phyloP scores from a whole-genome alignment of 441 rosid species.

The Kokia cookei region DNA sequence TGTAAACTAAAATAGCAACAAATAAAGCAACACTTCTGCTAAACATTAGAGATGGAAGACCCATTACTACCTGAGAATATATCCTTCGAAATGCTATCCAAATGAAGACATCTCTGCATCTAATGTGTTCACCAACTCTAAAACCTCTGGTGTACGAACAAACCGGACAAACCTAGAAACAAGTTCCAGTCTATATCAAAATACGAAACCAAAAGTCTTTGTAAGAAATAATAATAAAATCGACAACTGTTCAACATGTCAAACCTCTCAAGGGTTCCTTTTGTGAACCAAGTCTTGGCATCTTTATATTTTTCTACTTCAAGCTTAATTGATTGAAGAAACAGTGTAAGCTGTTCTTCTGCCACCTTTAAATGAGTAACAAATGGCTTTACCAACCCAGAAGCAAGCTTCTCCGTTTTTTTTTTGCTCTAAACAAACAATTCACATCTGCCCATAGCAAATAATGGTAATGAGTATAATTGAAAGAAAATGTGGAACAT shows the following conservation, averaged over 20 bases:
- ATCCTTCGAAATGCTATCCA: slow-evolving; percentile 83
- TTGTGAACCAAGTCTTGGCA: slow-evolving; percentile 81
- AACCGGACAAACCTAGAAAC: slow-evolving; percentile 87
- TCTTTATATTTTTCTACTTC: slow-evolving; percentile 35
- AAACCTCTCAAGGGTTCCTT: slow-evolving; percentile 97
- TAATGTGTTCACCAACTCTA: slow-evolving; percentile 74
- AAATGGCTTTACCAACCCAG: slow-evolving; percentile 90
- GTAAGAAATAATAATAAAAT: not conserved
- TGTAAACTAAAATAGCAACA: not conserved
- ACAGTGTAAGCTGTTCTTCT: slow-evolving; percentile 66
- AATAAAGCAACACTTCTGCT: not conserved
- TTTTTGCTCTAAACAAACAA: slow-evolving; percentile 72
- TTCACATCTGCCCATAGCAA: slow-evolving; percentile 63
- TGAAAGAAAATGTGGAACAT: not conserved
- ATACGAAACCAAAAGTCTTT: slow-evolving; percentile 9
- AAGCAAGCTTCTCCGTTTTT: slow-evolving; percentile 78
- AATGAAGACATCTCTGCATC: slow-evolving; percentile 98
- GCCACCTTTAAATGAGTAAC: slow-evolving; percentile 83
- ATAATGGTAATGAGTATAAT: slow-evolving; percentile 11
- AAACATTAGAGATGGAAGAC: not conserved
- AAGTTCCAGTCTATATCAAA: slow-evolving; percentile 10
- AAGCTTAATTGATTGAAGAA: slow-evolving; percentile 64
- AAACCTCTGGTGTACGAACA: slow-evolving; percentile 93
- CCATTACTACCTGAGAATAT: slow-evolving; percentile 69
- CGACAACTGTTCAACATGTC: slow-evolving; percentile 5